Evolutionary conservation across 352 stramenopile species (phyloP).

Genomic region (Peronospora destructor): DNA sequence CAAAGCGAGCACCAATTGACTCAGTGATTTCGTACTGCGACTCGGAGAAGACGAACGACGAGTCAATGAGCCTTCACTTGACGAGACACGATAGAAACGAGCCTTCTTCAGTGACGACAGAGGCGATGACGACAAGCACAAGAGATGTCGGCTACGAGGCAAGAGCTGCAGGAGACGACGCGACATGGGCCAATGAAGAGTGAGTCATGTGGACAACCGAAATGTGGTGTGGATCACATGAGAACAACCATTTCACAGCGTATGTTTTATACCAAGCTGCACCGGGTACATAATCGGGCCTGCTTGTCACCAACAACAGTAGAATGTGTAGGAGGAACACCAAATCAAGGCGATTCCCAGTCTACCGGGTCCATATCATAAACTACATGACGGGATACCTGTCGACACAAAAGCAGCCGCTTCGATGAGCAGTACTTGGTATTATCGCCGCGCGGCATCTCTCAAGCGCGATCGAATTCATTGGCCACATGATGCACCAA

Average conservation of each 20-base stretch:
- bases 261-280: no score
- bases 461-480: conserved; percentile 21
- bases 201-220: not conserved
- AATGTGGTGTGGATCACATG: not conserved
- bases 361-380: no score
- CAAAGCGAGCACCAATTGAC: conserved; percentile 41
- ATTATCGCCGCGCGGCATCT: conserved; percentile 1
- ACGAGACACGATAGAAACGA: conserved; percentile 14
- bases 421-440: conserved; percentile 36
- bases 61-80: not conserved
- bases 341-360: no score
- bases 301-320: no score
- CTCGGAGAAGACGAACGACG: not conserved
- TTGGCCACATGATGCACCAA: no score
- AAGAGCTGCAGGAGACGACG: conserved; percentile 9
- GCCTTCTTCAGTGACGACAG: not conserved
- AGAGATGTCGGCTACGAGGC: not conserved
- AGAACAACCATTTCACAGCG: no score
- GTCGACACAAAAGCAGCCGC: conserved; percentile 6
- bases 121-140: not conserved
- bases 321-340: no score
- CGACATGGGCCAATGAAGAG: not conserved
- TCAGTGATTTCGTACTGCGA: conserved; percentile 2
- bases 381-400: no score
- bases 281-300: no score